Conservation (phyloP, 2,329 filamentous ascomycete species). For the Thielaviopsis musarum region DNA sequence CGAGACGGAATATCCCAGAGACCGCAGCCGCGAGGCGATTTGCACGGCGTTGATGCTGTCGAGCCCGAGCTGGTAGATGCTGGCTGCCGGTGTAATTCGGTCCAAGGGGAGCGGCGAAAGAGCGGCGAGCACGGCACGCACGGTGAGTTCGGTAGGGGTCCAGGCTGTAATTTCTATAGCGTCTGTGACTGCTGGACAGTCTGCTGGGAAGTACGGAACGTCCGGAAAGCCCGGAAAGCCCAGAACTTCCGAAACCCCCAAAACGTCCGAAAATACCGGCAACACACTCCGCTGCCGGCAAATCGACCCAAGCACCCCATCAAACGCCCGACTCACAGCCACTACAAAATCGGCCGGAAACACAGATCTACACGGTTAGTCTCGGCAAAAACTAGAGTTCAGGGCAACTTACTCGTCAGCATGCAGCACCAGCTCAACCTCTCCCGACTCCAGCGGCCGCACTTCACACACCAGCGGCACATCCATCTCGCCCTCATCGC, state of each 20-base stretch:
- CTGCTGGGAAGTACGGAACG: no score
- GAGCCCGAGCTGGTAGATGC: conserved; percentile 74
- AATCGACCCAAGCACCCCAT: not conserved
- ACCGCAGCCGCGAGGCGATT: conserved; percentile 50
- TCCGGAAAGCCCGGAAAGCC: no score
- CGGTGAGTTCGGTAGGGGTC: conserved; percentile 31
- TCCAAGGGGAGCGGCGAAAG: conserved; percentile 36
- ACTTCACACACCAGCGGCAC: conserved; percentile 64
- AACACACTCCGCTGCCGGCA: not conserved
- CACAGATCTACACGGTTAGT: not conserved
- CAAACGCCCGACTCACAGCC: not conserved
- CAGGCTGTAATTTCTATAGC: no score
- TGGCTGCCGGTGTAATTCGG: conserved; percentile 42
- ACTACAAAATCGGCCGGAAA: not conserved
- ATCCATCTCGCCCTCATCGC: conserved; percentile 51
- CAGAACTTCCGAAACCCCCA: no score
- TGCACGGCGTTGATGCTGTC: conserved; percentile 83
- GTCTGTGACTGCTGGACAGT: no score
- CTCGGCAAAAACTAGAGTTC: not conserved
- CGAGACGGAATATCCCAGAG: conserved; percentile 38
- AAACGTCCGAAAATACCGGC: no score
- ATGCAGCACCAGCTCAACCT: conserved; percentile 44
- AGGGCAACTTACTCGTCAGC: conserved; percentile 29
- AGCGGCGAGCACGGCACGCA: conserved; percentile 39
- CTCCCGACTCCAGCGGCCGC: conserved; percentile 36